phyloP scores from a whole-genome alignment of 352 stramenopile genomes.

The Elongisporangium senticosum region DNA sequence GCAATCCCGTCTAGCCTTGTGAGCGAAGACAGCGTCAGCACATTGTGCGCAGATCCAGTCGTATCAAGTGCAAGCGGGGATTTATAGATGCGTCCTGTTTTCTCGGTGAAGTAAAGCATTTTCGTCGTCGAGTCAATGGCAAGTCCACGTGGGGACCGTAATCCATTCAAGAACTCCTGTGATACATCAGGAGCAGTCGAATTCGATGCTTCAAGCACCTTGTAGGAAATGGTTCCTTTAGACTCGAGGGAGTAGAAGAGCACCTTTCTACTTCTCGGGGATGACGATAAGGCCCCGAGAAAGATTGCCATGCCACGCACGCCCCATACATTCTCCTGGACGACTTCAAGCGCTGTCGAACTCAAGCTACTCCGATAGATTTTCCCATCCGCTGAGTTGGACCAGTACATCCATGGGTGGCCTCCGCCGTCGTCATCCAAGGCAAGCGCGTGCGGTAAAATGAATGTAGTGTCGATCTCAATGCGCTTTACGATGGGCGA shows the following conservation, averaged over 20 bases:
- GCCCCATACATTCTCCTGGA: slow-evolving; percentile 41
- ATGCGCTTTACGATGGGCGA: slow-evolving; percentile 50
- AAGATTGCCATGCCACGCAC: slow-evolving; percentile 40
- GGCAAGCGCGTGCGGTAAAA: slow-evolving; percentile 43
- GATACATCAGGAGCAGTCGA: background rate
- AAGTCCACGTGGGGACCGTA: slow-evolving; percentile 51
- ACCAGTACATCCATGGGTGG: slow-evolving; percentile 59
- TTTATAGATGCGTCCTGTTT: slow-evolving; percentile 54
- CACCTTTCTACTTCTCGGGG: background rate
- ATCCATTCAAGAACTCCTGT: slow-evolving; percentile 25
- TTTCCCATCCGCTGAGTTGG: slow-evolving; percentile 51
- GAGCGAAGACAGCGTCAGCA: slow-evolving; percentile 28
- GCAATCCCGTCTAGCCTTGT: slow-evolving; percentile 58
- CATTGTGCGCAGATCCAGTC: slow-evolving; percentile 15
- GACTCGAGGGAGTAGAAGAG: slow-evolving; percentile 58
- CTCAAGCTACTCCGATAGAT: slow-evolving; percentile 60
- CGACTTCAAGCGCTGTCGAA: slow-evolving; percentile 30
- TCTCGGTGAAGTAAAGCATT: slow-evolving; percentile 65
- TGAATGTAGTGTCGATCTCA: slow-evolving; percentile 22
- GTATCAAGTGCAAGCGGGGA: background rate
- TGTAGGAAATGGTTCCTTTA: slow-evolving; percentile 42
- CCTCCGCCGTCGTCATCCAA: slow-evolving; percentile 24
- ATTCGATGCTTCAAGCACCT: slow-evolving; percentile 4
- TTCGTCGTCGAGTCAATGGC: slow-evolving; percentile 23
- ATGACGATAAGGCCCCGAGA: background rate